phyloP scores from a whole-genome alignment of 352 stramenopile species.

The Globisporangium solare region DNA sequence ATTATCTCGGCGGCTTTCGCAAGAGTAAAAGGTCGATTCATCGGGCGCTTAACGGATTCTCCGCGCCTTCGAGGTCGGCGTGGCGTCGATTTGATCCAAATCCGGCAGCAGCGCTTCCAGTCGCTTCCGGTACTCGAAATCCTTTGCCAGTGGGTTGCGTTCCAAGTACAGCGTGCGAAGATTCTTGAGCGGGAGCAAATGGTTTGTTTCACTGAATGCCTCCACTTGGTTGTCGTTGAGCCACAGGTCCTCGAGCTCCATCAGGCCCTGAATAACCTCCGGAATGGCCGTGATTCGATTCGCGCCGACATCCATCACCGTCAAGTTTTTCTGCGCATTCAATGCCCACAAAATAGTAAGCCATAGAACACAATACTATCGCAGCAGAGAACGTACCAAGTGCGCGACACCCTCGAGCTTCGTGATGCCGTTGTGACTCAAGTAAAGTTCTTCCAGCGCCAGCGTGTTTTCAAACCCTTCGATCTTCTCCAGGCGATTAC shows the following conservation, averaged over 20 bases:
- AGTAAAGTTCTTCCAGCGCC: conserved; percentile 95
- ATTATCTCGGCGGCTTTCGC: too few relatives aligned
- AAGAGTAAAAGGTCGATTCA: too few relatives aligned
- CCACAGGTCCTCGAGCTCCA: conserved; percentile 70
- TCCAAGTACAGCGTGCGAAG: conserved; percentile 95
- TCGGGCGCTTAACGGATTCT: conserved; percentile 14
- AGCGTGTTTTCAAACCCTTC: conserved; percentile 86
- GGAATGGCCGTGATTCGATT: conserved; percentile 80
- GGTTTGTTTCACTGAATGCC: conserved; percentile 57
- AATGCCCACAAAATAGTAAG: conserved; percentile 4
- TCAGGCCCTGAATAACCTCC: conserved; percentile 29
- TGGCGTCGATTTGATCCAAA: conserved; percentile 95
- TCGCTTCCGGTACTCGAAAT: conserved; percentile 95
- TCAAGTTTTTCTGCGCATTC: conserved; percentile 43
- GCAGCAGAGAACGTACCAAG: conserved; percentile 37
- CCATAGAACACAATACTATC: neutral
- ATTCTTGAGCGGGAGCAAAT: conserved; percentile 65
- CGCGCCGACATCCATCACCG: conserved; percentile 69
- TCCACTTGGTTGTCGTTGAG: conserved; percentile 69
- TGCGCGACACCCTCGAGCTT: conserved; percentile 69
- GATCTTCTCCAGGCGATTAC: conserved; percentile 94
- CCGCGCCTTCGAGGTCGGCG: conserved; percentile 54
- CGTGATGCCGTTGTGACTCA: conserved; percentile 97
- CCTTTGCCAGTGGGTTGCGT: conserved; percentile 90
- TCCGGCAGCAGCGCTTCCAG: conserved; percentile 84